Base-by-base conservation (phyloP, 2,329 filamentous ascomycete genomes). In the Monosporascus sp. region DNA sequence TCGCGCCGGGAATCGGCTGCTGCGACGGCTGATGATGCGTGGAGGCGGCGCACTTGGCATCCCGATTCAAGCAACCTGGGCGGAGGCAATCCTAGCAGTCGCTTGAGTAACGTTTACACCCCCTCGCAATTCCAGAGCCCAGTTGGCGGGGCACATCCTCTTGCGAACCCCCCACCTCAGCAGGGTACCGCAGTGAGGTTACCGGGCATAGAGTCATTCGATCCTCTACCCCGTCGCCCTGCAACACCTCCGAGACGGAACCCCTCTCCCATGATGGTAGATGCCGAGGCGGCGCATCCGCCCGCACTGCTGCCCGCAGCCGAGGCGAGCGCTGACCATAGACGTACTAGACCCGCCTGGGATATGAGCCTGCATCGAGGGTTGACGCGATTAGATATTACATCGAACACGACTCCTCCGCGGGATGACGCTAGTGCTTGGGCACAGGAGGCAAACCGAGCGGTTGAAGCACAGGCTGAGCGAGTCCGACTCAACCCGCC, bases 181-280 rank as follows among this genome's bases (percentile, higher is more conserved):
- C 77, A 69, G 65, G 84, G 86, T 61, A 81, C 78, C 7, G 72
- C 78, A 5, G 76, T 90, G 15, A 84, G 90, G 40, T 78, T 97
- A 15, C 92, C 92, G 1, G 91, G 92, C 15, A 97, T 97, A 60
- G 91, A 96, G 68, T 95, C 90, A 17, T 96, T 97, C 63, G 91
- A 93, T 64, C 86, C 89, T 52, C 76, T 89, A 24, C 87, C 84
- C 26, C 80, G 81, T 54, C 81, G 80, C 20, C 80, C 84, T 1
- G 68, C 77, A 14, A 82, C 88, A 0, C 84, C 86, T 7, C 80
- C 82, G 1, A 79, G 83, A 48, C 82, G 86, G 47, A 79, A 80
- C 51, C 77, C 82, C 2, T 91, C 89, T 50, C 89, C 91, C 0
- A 92, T 94, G 89, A 81, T 88, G 65, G 72, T 91, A 9, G 90